These are phyloP conservation scores for Ramaria sp. DNA, from an alignment of 768 basidiomycete species.

Conservation along the genomic window DNA sequence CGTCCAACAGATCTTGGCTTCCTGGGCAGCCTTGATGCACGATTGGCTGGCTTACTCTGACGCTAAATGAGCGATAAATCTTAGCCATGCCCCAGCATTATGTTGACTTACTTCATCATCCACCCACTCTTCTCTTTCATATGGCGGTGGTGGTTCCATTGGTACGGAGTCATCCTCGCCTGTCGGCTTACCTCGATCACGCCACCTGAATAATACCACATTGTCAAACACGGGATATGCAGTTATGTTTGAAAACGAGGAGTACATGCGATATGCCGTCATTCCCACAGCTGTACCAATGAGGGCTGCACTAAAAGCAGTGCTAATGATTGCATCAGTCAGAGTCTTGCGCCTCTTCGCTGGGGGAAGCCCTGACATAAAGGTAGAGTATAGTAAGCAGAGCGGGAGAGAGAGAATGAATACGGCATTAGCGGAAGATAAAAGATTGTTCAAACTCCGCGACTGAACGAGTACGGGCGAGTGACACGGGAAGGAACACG, in stretches of 20 bases:
- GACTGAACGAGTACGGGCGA: conserved; percentile 4
- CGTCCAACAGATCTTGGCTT: background rate
- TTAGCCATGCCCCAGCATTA: background rate
- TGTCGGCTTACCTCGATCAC: conserved; percentile 56
- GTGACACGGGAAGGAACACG: background rate
- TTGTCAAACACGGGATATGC: conserved; percentile 71
- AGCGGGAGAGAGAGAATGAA: conserved; percentile 14
- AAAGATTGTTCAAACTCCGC: conserved; percentile 18
- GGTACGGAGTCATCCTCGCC: conserved; percentile 19
- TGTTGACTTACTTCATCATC: conserved; percentile 11
- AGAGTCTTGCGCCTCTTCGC: conserved; percentile 73
- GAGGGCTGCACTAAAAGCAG: conserved; percentile 75
- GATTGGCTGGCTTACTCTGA: background rate
- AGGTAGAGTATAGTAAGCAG: background rate
- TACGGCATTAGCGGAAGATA: too few species aligned
- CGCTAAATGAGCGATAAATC: background rate
- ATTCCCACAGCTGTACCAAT: conserved; percentile 82
- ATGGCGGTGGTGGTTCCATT: conserved; percentile 36
- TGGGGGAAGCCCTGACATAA: conserved; percentile 54
- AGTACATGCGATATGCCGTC: conserved; percentile 79
- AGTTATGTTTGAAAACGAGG: conserved; percentile 51
- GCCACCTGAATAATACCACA: conserved; percentile 42
- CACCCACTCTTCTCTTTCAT: conserved; percentile 37
- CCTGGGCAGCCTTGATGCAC: conserved; percentile 23
- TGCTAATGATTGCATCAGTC: conserved; percentile 74